Conservation (phyloP, 2,329 filamentous ascomycete species). For the Sporothrix brunneoviolacea region DNA sequence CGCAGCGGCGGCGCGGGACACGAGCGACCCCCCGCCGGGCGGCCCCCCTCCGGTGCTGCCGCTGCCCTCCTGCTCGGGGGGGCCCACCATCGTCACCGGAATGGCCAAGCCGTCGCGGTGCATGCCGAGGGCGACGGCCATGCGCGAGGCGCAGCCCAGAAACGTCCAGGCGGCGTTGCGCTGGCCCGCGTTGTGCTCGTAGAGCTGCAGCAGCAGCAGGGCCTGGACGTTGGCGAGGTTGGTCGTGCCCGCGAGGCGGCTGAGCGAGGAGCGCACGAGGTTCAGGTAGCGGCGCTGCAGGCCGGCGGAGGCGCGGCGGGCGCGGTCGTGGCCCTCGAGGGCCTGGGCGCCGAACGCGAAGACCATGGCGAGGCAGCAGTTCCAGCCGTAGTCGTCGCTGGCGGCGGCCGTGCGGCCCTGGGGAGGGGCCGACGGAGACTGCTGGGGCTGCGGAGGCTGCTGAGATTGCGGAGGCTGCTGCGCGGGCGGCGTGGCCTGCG, state of each 20-base stretch:
- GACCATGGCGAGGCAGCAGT: conserved; percentile 19
- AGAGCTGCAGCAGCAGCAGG: conserved; percentile 34
- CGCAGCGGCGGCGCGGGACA: neutral
- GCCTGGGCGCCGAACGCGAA: conserved; percentile 18
- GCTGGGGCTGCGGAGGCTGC: neutral
- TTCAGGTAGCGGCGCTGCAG: conserved; percentile 16
- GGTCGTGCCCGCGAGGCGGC: conserved; percentile 19
- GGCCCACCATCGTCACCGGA: neutral
- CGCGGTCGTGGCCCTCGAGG: conserved; percentile 16
- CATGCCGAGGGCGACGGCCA: conserved; percentile 37
- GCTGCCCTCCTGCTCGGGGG: neutral
- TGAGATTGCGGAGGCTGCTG: too few relatives aligned
- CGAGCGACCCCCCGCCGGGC: neutral
- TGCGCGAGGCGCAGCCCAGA: conserved; percentile 35
- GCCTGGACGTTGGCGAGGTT: conserved; percentile 35
- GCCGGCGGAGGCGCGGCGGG: conserved; percentile 6
- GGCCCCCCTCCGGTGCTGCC: too few relatives aligned
- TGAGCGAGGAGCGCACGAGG: conserved; percentile 15
- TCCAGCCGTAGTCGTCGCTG: conserved; percentile 17
- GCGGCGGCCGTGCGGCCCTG: neutral
- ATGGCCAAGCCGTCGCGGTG: conserved; percentile 26
- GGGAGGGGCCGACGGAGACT: neutral
- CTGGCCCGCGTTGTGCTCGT: conserved; percentile 39
- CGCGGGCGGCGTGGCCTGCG: neutral
- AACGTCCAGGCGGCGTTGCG: conserved; percentile 36